phyloP scores from a whole-genome alignment of 306 rosid species.

The Glycine latifolia region DNA sequence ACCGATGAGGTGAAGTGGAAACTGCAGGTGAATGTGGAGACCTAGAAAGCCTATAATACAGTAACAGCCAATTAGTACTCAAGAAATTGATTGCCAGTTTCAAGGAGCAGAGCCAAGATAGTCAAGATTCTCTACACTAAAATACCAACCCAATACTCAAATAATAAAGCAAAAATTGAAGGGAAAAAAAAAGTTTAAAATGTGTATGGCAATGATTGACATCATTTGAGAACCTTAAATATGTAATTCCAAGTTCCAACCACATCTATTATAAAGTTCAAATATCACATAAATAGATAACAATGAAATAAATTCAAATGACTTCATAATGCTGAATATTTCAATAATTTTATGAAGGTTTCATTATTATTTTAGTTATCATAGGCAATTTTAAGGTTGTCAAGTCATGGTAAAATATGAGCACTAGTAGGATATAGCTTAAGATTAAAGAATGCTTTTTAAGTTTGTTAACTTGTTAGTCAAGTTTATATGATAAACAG shows the following conservation, averaged over 20 bases:
- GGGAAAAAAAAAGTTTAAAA: not conserved
- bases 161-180: conserved; percentile 29
- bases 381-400: conserved; percentile 6
- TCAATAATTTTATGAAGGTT: not conserved
- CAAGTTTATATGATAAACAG: conserved; percentile 5
- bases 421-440: not conserved
- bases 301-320: conserved; percentile 32
- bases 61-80: conserved; percentile 35
- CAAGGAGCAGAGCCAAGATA: not conserved
- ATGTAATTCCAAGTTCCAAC: conserved; percentile 15
- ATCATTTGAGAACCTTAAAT: conserved; percentile 19
- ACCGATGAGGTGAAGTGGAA: conserved; percentile 61
- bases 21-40: conserved; percentile 61
- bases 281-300: conserved; percentile 17
- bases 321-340: not conserved
- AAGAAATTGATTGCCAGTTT: conserved; percentile 28
- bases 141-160: conserved; percentile 19
- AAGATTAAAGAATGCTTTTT: not conserved
- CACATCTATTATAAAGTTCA: not conserved
- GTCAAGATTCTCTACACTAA: conserved; percentile 19
- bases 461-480: conserved; percentile 7
- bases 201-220: conserved; percentile 2
- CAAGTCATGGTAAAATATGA: conserved; percentile 17
- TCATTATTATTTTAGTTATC: not conserved
- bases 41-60: conserved; percentile 57